Base-by-base conservation (phyloP, 2,329 filamentous ascomycete genomes). In the Cercospora berteroae region DNA sequence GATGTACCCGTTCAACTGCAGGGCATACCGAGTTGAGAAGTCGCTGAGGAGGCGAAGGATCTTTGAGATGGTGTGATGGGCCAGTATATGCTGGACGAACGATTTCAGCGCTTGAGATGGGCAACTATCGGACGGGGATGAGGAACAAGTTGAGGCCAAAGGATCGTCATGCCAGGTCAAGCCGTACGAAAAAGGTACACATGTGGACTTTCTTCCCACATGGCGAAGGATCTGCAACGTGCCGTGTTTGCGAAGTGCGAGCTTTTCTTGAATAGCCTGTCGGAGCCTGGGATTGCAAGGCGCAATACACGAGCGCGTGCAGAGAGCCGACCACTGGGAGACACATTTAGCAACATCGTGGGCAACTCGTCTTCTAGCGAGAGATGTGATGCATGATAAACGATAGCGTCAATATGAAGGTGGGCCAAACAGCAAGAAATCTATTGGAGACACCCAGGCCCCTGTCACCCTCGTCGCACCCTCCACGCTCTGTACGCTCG, bases 321-420 rank as follows among this genome's bases (percentile, higher is more conserved):
- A 68, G 58, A 52, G 31, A 52, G 31, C 18, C 44, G 36, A 61
- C 20, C 48, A 59, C 52, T 62, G 27, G 39, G 20, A 44, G 52
- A 59, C 36, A 25, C 56, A 62, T 63, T 65, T 68, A 68, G 66
- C 52, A 67, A 16, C 66, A 67, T 67, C 56, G 62, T 58, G 65
- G 44, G 42, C 61, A 27, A 63, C 5, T 60, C 23, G 18, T 16
- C 27, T 52, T 42, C 58, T 65, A 68, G 66, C 59, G 63, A 50
- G 60, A 65, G 63, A 65, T 58, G 66, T 57, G 62, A 67, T 60
- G 62, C 66, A 64, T 60, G 61, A 56, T 61, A 63, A 27, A 63
- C 60, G 60, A 64, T 64, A 57, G 60, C 50, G 65, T 64, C 60
- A 39, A 33, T 23, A 25, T 59, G n/a, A 56, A 27, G 25, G 60